Percentiles rank a stretch among this genome's conserved stretches.
Conservation (phyloP, 768 basidiomycete genomes). For the Sporobolomyces pararoseus region DNA sequence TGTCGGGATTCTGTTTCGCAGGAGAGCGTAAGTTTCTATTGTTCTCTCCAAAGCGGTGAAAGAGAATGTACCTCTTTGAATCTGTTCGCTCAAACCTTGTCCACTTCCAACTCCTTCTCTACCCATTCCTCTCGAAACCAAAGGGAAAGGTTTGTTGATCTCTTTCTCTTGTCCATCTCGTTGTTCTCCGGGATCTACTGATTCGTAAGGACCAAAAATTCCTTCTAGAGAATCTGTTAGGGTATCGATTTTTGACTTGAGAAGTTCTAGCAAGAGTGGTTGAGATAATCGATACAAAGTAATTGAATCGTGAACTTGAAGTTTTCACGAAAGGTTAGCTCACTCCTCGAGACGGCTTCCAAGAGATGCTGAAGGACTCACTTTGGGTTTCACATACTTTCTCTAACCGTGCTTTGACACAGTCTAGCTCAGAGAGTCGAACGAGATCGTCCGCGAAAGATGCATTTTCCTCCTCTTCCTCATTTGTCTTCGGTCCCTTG, state of each 20-base stretch:
- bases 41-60: too few species aligned
- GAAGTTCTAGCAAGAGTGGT: not conserved
- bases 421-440: constrained; percentile 9
- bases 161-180: not conserved
- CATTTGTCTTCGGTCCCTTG: not conserved
- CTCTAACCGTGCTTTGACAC: constrained; percentile 11
- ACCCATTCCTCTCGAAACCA: constrained; percentile 15
- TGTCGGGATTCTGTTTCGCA: constrained; percentile 22
- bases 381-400: constrained; percentile 34
- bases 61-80: constrained; percentile 35
- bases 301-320: constrained; percentile 22
- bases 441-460: constrained; percentile 22
- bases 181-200: constrained; percentile 16
- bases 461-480: not conserved
- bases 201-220: constrained; percentile 29
- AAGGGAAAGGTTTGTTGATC: not conserved
- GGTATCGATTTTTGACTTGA: constrained; percentile 16
- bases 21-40: too few species aligned
- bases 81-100: constrained; percentile 25
- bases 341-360: not conserved
- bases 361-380: not conserved
- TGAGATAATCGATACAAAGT: constrained; percentile 27
- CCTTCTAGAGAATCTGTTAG: constrained; percentile 2
- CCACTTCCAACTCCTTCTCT: constrained; percentile 28
- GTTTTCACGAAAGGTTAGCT: not conserved